Percentiles rank a stretch among this genome's conserved stretches.
Conservation (phyloP, 371 early-diverging fungal species). For the Syncephalastrum sp. region DNA sequence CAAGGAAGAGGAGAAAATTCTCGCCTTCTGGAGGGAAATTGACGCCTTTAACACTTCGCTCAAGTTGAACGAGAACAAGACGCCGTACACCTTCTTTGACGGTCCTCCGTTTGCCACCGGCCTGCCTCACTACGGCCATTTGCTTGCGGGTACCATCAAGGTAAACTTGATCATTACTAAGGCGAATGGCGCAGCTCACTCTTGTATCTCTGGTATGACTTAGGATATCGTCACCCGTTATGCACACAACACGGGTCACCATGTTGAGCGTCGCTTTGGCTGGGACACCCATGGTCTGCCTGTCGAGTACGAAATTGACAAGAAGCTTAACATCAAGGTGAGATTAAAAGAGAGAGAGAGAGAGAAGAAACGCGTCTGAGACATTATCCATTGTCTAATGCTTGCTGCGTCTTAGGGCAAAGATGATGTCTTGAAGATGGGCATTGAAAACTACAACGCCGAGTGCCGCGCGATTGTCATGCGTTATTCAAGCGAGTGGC, state of each 20-base stretch:
- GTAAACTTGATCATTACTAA: constrained; percentile 27
- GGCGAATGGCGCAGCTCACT: not conserved
- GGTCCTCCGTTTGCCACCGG: constrained; percentile 99
- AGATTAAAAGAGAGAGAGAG: not conserved
- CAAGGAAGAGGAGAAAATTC: constrained; percentile 94
- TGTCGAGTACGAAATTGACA: constrained; percentile 99
- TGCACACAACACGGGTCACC: constrained; percentile 96
- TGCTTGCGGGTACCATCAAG: constrained; percentile 99
- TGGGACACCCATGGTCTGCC: constrained; percentile 99
- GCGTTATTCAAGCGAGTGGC: constrained; percentile 98
- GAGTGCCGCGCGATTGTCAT: constrained; percentile 99
- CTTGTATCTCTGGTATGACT: not conserved
- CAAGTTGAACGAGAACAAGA: constrained; percentile 90
- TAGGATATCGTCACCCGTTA: constrained; percentile 99
- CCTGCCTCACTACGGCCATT: constrained; percentile 99
- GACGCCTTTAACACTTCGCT: constrained; percentile 96
- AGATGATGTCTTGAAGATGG: constrained; percentile 95
- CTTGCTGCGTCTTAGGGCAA: constrained; percentile 46
- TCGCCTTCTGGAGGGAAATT: constrained; percentile 96
- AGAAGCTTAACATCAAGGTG: constrained; percentile 88
- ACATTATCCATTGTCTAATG: constrained; percentile 1
- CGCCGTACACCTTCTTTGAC: constrained; percentile 95
- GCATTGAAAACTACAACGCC: constrained; percentile 98
- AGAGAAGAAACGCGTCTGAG: not conserved
- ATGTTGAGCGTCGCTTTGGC: constrained; percentile 99